A percentile compares a stretch with the other conserved stretches of the same genome.
phyloP scores from a whole-genome alignment of 2,329 filamentous ascomycete species.

The Hortaea werneckii region DNA sequence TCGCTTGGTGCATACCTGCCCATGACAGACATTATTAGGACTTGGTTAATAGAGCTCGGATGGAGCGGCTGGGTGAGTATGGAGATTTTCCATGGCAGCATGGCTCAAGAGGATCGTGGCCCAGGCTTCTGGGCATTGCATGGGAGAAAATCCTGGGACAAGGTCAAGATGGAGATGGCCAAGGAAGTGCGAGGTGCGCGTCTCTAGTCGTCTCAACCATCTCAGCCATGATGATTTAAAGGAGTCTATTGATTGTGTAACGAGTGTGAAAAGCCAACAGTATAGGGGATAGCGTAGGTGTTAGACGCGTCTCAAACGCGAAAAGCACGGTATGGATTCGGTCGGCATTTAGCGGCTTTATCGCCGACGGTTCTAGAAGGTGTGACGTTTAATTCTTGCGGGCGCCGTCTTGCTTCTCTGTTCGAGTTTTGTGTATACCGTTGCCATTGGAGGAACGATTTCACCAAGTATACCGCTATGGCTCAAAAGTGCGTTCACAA shows the following conservation, averaged over 20 bases:
- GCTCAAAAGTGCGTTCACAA: conserved; percentile 89
- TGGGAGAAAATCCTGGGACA: background rate
- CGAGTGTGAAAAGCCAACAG: no score
- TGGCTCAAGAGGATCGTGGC: background rate
- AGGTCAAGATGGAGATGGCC: background rate
- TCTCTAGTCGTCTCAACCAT: background rate
- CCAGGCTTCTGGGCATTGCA: background rate
- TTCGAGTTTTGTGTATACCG: no score
- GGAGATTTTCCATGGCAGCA: background rate
- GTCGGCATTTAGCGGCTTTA: no score
- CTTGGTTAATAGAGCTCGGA: background rate
- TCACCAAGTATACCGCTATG: conserved; percentile 36
- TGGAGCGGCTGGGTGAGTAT: background rate
- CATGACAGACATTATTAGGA: background rate
- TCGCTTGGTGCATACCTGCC: background rate
- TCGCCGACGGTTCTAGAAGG: no score
- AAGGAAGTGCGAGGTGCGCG: background rate
- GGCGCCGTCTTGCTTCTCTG: no score
- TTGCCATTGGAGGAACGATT: background rate
- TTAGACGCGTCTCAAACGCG: no score
- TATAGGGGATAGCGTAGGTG: no score
- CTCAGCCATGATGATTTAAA: no score
- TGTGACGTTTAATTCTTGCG: no score
- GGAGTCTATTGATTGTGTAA: no score
- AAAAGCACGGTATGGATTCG: no score